Evolutionary conservation across 1,139 yeast species (phyloP).

Genomic region (Saccharomyces uvarum): DNA sequence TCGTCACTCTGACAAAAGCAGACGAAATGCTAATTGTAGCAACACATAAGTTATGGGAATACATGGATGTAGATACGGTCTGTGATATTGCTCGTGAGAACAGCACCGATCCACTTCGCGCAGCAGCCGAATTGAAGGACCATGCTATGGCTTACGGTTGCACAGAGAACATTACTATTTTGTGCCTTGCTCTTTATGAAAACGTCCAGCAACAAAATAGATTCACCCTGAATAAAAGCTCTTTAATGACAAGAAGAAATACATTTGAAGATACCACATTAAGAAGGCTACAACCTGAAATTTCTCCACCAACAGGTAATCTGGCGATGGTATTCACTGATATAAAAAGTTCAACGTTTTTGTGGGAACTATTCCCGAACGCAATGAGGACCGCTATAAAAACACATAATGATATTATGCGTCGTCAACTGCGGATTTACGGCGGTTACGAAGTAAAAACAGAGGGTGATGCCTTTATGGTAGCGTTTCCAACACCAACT

Average conservation of each 20-base stretch:
- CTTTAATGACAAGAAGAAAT: conserved; percentile 40
- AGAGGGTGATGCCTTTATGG: conserved; percentile 99
- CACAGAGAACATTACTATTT: conserved; percentile 71
- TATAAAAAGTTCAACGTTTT: conserved; percentile 83
- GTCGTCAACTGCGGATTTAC: conserved; percentile 82
- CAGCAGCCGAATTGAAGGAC: conserved; percentile 90
- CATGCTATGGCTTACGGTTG: conserved; percentile 92
- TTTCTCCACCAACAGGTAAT: conserved; percentile 90
- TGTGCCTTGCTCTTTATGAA: conserved; percentile 61
- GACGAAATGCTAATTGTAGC: conserved; percentile 88
- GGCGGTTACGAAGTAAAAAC: conserved; percentile 98
- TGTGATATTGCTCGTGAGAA: conserved; percentile 85
- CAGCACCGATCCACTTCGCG: conserved; percentile 76
- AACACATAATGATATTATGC: conserved; percentile 87
- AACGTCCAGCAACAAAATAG: conserved; percentile 41
- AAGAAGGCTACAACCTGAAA: conserved; percentile 83
- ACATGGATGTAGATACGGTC: conserved; percentile 72
- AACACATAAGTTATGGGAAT: conserved; percentile 79
- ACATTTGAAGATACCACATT: conserved; percentile 67
- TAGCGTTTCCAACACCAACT: conserved; percentile 91
- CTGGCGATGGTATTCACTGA: conserved; percentile 95
- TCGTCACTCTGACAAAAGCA: conserved; percentile 52
- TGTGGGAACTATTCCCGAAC: conserved; percentile 89
- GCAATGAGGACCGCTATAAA: conserved; percentile 97
- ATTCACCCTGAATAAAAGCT: conserved; percentile 29